phyloP scores from a whole-genome alignment of 306 rosid genomes.

The Hippophae tibetana region DNA sequence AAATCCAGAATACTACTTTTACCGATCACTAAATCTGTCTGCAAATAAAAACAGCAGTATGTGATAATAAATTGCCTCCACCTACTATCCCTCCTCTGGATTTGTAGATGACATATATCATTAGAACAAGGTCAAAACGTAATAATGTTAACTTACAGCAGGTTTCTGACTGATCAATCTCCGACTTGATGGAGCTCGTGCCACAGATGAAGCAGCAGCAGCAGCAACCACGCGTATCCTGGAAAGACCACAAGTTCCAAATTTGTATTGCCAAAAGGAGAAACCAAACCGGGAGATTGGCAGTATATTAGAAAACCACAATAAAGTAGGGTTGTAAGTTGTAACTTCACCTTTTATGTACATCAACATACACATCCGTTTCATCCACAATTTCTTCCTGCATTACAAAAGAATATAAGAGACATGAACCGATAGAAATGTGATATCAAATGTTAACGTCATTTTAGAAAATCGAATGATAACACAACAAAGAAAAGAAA shows the following conservation, averaged over 20 bases:
- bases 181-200: slow-evolving; percentile 39
- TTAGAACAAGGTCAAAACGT: not conserved
- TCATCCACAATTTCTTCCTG: slow-evolving; percentile 57
- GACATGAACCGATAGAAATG: not conserved
- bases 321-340: not conserved
- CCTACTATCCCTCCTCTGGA: not conserved
- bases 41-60: no score
- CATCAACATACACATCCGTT: slow-evolving; percentile 60
- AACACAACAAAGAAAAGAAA: not conserved
- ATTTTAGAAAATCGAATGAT: not conserved
- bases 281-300: no score
- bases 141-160: slow-evolving; percentile 27
- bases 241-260: slow-evolving; percentile 16
- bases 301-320: not conserved
- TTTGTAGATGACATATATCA: not conserved
- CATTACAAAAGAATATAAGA: slow-evolving; percentile 2
- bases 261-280: not conserved
- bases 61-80: not conserved
- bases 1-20: no score
- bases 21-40: no score
- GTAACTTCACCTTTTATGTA: slow-evolving; percentile 48
- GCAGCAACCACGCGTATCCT: slow-evolving; percentile 49
- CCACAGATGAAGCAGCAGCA: slow-evolving; percentile 43
- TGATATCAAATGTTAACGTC: not conserved
- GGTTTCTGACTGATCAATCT: slow-evolving; percentile 30